These are phyloP conservation scores for Penstemon eatonii DNA, from an alignment of 257 asterid genomes.

Conservation along the genomic window DNA sequence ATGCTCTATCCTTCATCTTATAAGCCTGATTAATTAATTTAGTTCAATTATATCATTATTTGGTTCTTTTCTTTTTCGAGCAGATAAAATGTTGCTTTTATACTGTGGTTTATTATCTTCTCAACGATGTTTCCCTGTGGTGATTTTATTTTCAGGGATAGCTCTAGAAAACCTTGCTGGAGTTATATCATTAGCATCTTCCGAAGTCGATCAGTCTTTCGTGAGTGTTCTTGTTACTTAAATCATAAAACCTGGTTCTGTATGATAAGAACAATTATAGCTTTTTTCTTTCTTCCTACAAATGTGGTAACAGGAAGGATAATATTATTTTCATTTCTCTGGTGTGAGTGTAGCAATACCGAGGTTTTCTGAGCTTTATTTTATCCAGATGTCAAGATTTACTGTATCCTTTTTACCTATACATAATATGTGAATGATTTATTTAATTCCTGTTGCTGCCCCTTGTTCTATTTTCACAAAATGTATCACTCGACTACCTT, in stretches of 20 bases:
- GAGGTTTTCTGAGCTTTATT: background rate
- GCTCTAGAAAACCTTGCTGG: slow-evolving; percentile 92
- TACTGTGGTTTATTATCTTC: slow-evolving; percentile 19
- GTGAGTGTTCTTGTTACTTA: slow-evolving; percentile 39
- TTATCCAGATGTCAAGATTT: background rate
- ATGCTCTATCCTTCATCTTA: background rate
- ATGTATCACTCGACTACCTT: too few relatives aligned
- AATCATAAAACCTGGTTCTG: background rate
- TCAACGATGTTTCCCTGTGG: slow-evolving; percentile 16
- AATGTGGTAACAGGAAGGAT: background rate
- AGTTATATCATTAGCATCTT: slow-evolving; percentile 72
- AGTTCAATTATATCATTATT: background rate
- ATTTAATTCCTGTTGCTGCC: too few relatives aligned
- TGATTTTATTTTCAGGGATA: slow-evolving; percentile 53
- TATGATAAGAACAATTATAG: background rate
- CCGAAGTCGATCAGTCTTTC: slow-evolving; percentile 73
- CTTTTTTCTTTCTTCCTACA: slow-evolving; percentile 7
- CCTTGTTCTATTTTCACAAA: too few relatives aligned
- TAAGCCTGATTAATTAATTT: background rate
- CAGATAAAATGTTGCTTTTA: background rate
- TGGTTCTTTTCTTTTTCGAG: background rate
- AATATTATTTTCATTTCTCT: slow-evolving; percentile 2
- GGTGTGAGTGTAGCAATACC: background rate
- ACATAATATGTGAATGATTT: too few relatives aligned
- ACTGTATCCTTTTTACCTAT: background rate